A percentile compares a stretch with the other conserved stretches of the same genome.
Evolutionary conservation across 2,329 filamentous ascomycete species (phyloP).

Genomic region (Ophiobolus disseminans): DNA sequence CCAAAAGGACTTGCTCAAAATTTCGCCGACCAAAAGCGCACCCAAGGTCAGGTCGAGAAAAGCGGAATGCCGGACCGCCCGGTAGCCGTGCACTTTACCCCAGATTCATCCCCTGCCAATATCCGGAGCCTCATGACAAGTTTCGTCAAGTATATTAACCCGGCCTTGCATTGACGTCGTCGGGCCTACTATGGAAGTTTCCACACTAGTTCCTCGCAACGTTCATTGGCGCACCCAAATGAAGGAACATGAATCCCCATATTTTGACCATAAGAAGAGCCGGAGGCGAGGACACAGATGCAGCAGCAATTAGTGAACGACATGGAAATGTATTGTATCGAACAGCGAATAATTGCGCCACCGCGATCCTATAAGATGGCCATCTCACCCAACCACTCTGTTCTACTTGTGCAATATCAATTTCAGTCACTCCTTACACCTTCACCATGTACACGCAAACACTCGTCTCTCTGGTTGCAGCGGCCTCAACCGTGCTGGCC

Average conservation of each 20-base stretch:
- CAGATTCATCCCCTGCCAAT: conserved; percentile 11
- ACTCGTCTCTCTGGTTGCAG: conserved; percentile 26
- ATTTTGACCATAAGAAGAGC: conserved; percentile 20
- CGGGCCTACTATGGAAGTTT: conserved; percentile 33
- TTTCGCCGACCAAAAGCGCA: no score
- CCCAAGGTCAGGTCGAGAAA: conserved; percentile 1
- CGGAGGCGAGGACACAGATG: conserved; percentile 13
- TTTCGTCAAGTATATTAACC: conserved; percentile 21
- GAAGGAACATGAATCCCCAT: conserved; percentile 20
- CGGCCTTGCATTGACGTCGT: conserved; percentile 15
- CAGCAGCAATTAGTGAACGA: conserved; percentile 13
- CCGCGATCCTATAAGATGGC: conserved; percentile 21
- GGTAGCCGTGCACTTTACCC: conserved; percentile 21
- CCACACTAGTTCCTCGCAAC: conserved; percentile 19
- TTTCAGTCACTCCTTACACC: background rate
- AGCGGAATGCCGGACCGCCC: conserved; percentile 20
- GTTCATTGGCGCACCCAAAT: conserved; percentile 25
- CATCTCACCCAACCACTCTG: background rate
- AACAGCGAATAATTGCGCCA: conserved; percentile 3
- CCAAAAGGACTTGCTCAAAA: no score
- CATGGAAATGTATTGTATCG: conserved; percentile 1
- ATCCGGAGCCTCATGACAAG: conserved; percentile 12
- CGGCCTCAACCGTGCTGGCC: conserved; percentile 36
- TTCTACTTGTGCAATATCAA: background rate
- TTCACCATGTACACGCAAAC: conserved; percentile 33